These are phyloP conservation scores for Mortierella claussenii DNA, from an alignment of 192 early-diverging fungal genomes.

Conservation along the genomic window DNA sequence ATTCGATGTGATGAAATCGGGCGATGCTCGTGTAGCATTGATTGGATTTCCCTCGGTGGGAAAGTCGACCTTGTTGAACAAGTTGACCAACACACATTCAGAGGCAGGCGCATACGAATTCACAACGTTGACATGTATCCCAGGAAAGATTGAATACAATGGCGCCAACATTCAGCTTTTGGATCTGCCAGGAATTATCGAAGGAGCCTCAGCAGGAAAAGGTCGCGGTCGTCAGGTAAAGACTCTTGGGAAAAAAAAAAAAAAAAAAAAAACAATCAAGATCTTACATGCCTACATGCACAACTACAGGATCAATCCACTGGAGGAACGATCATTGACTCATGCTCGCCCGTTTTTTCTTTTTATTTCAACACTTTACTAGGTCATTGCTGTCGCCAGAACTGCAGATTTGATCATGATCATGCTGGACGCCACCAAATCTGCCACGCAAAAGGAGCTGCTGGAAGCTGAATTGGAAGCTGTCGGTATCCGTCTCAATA, in stretches of 20 bases:
- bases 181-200: conserved; percentile 99
- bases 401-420: conserved; percentile 97
- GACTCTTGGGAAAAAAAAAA: background rate
- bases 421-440: conserved; percentile 98
- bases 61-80: conserved; percentile 95
- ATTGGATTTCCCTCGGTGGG: conserved; percentile 99
- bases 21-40: conserved; percentile 94
- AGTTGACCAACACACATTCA: conserved; percentile 91
- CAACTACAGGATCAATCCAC: too few species aligned
- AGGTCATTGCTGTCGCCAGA: conserved; percentile 90
- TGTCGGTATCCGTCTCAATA: conserved; percentile 96
- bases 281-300: too few species aligned
- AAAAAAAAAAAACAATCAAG: background rate
- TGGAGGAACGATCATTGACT: too few species aligned
- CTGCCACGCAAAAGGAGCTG: conserved; percentile 78
- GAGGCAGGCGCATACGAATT: conserved; percentile 93
- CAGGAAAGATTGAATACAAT: conserved; percentile 94
- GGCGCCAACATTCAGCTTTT: conserved; percentile 97
- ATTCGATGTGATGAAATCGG: conserved; percentile 98
- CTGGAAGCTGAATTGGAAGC: conserved; percentile 95
- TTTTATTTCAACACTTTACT: background rate
- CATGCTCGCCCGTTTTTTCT: background rate
- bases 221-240: conserved; percentile 95
- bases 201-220: conserved; percentile 97
- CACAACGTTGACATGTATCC: conserved; percentile 96